Conservation (phyloP, 805 yeast species). For the Suhomyces sp. region DNA sequence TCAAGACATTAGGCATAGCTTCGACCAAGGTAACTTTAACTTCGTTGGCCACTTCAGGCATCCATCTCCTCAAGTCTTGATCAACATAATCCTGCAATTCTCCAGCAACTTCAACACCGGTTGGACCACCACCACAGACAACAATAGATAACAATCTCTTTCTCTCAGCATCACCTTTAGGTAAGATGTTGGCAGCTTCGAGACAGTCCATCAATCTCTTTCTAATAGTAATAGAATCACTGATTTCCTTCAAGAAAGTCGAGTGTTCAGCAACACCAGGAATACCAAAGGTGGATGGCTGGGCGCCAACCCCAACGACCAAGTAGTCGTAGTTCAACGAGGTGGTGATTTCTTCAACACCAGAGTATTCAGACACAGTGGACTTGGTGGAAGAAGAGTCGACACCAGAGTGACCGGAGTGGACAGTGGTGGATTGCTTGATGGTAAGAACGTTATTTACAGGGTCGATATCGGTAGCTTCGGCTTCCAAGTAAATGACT, state of each 20-base stretch:
- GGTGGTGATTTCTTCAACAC: conserved; percentile 43
- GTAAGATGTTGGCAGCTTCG: conserved; percentile 82
- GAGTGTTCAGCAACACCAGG: conserved; percentile 92
- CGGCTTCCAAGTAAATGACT: conserved; percentile 84
- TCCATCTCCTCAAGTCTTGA: conserved; percentile 86
- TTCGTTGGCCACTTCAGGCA: conserved; percentile 81
- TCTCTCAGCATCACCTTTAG: conserved; percentile 74
- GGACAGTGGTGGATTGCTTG: conserved; percentile 56
- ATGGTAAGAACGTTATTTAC: conserved; percentile 60
- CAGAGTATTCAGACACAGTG: conserved; percentile 39
- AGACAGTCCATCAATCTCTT: conserved; percentile 78
- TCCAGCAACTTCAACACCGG: conserved; percentile 97
- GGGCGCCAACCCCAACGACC: conserved; percentile 93
- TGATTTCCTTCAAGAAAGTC: conserved; percentile 82
- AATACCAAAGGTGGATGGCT: conserved; percentile 90
- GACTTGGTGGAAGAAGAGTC: conserved; percentile 44
- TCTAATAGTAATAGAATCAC: conserved; percentile 84
- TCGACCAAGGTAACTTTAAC: conserved; percentile 83
- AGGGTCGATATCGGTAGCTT: conserved; percentile 81
- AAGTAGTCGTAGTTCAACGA: conserved; percentile 71
- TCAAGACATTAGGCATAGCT: conserved; percentile 86
- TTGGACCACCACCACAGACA: conserved; percentile 98
- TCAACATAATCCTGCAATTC: conserved; percentile 92
- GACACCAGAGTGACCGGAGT: conserved; percentile 52
- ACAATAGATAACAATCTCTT: conserved; percentile 81